Percentiles rank a stretch among this genome's conserved stretches.
These are phyloP conservation scores for Kwoniella dejecticola DNA, from an alignment of 768 basidiomycete genomes.

Conservation along the genomic window DNA sequence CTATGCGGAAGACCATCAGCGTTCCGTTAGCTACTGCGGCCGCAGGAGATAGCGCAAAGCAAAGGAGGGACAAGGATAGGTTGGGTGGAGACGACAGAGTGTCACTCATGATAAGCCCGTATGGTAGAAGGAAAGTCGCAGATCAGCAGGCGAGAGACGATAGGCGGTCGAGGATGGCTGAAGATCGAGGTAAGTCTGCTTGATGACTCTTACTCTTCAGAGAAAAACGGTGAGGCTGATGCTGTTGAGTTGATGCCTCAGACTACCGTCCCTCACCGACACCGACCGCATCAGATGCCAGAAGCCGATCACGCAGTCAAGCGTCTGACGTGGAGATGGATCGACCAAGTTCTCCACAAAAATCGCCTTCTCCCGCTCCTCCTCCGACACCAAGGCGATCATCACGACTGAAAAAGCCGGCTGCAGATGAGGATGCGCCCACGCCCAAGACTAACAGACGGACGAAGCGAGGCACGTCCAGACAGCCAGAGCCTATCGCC, in stretches of 20 bases:
- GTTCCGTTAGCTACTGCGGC: conserved; percentile 49
- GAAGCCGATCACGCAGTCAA: conserved; percentile 11
- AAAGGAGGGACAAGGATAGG: conserved; percentile 38
- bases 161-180: conserved; percentile 19
- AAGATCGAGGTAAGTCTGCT: conserved; percentile 19
- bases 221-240: neutral
- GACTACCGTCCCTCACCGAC: conserved; percentile 17
- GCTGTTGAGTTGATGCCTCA: neutral
- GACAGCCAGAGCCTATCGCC: conserved; percentile 21
- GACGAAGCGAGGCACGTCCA: conserved; percentile 20
- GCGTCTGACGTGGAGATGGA: conserved; percentile 27
- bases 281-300: conserved; percentile 11
- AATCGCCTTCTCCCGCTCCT: conserved; percentile 19
- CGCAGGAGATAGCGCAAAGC: conserved; percentile 38
- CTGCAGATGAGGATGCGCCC: conserved; percentile 19
- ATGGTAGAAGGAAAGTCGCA: conserved; percentile 40
- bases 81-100: conserved; percentile 33
- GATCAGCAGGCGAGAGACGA: conserved; percentile 34
- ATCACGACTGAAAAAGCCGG: conserved; percentile 27
- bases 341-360: conserved; percentile 3
- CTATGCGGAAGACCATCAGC: conserved; percentile 41
- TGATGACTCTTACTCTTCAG: neutral
- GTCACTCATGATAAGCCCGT: conserved; percentile 52
- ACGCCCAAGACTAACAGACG: conserved; percentile 31
- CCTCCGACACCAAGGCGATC: conserved; percentile 45